Evolutionary conservation across 108 stramenopile genomes (phyloP).

Genomic region (Conticribra weissflogii): DNA sequence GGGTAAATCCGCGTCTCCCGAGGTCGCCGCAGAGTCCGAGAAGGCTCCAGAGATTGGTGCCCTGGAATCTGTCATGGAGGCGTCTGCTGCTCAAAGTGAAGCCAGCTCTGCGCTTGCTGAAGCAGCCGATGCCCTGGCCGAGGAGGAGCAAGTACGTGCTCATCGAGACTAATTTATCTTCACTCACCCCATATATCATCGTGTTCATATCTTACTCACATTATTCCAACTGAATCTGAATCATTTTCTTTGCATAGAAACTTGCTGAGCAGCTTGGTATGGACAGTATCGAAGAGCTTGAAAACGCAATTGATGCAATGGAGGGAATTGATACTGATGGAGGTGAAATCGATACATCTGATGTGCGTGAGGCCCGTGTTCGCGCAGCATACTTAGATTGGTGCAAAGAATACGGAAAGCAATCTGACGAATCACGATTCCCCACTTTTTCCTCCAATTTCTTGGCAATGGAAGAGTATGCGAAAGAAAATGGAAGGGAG

Average conservation of each 20-base stretch:
- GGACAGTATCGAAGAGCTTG: constrained; percentile 82
- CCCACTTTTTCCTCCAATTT: constrained; percentile 75
- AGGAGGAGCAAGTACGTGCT: constrained; percentile 80
- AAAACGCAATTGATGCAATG: constrained; percentile 74
- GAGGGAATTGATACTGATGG: constrained; percentile 81
- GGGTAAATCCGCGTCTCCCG: constrained; percentile 24
- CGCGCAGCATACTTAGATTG: constrained; percentile 84
- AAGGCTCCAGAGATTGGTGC: constrained; percentile 53
- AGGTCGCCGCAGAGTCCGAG: not conserved
- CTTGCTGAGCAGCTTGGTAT: constrained; percentile 76
- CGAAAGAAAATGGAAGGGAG: constrained; percentile 75
- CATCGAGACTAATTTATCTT: constrained; percentile 2
- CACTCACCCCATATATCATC: not conserved
- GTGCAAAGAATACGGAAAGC: constrained; percentile 82
- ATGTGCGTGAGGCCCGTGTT: constrained; percentile 84
- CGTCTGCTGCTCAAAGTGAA: constrained; percentile 69
- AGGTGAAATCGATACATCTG: constrained; percentile 59
- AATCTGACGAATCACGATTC: constrained; percentile 73
- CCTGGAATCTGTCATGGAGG: constrained; percentile 70
- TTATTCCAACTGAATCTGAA: constrained; percentile 3
- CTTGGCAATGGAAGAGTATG: constrained; percentile 85
- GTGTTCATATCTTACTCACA: too few relatives aligned
- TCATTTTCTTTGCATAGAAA: constrained; percentile 40
- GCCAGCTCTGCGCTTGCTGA: constrained; percentile 76
- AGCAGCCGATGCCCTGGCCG: constrained; percentile 82